Evolutionary conservation across 352 stramenopile species (phyloP).

Genomic region (Pythium dissotocum): DNA sequence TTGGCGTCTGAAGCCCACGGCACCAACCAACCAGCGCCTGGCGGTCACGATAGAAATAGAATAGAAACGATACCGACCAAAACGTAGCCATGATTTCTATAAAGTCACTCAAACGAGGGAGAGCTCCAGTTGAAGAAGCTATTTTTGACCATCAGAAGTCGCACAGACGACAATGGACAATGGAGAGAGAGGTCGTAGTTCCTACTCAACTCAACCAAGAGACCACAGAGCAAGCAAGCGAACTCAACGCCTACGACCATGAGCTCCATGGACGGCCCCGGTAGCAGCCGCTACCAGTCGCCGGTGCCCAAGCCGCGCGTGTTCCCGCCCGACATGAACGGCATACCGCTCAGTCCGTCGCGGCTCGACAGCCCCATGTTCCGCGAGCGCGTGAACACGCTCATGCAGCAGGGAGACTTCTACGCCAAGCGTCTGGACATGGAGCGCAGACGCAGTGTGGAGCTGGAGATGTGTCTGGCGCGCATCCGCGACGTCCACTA

Average conservation of each 20-base stretch:
- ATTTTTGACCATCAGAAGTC: slow-evolving; percentile 4
- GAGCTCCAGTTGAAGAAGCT: slow-evolving; percentile 10
- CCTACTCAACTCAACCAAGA: not conserved
- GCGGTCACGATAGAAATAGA: slow-evolving; percentile 1
- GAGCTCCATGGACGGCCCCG: slow-evolving; percentile 19
- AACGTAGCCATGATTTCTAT: slow-evolving; percentile 20
- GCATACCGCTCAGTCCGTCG: slow-evolving; percentile 65
- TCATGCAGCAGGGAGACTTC: slow-evolving; percentile 76
- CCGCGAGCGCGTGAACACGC: slow-evolving; percentile 50
- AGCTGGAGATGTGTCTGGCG: slow-evolving; percentile 47
- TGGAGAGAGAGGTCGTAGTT: not conserved
- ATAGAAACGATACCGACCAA: slow-evolving; percentile 8
- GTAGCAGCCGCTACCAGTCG: slow-evolving; percentile 19
- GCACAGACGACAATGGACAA: not conserved
- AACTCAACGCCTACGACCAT: not conserved
- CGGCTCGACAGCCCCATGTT: slow-evolving; percentile 77
- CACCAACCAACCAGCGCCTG: slow-evolving; percentile 17
- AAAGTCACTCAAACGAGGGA: slow-evolving; percentile 12
- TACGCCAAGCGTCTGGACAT: slow-evolving; percentile 74
- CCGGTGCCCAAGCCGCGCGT: slow-evolving; percentile 39
- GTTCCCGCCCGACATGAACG: slow-evolving; percentile 51
- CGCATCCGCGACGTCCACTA: slow-evolving; percentile 45
- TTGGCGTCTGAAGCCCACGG: slow-evolving; percentile 8
- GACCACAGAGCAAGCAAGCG: slow-evolving; percentile 3
- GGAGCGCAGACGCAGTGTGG: slow-evolving; percentile 47